A percentile compares a stretch with the other conserved stretches of the same genome.
Evolutionary conservation across 306 rosid genomes (phyloP).

Genomic region (Spatholobus suberectus): DNA sequence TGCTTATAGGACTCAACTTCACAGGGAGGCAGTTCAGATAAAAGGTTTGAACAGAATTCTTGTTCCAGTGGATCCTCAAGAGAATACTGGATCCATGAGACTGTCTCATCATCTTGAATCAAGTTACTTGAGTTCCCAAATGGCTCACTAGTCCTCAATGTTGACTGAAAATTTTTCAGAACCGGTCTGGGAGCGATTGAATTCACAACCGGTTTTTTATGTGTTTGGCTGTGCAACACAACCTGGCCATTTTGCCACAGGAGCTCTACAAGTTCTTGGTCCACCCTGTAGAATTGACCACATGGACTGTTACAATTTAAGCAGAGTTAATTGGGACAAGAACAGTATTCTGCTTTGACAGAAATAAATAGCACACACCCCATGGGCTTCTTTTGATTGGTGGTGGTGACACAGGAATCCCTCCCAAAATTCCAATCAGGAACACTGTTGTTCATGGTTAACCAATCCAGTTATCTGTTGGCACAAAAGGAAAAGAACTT

Average conservation of each 20-base stretch:
- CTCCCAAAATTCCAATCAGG: constrained; percentile 77
- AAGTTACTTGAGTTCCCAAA: constrained; percentile 63
- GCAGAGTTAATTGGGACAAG: constrained; percentile 36
- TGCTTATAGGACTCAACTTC: constrained; percentile 58
- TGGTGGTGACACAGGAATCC: constrained; percentile 53
- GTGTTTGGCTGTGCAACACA: constrained; percentile 76
- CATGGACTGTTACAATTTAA: constrained; percentile 26
- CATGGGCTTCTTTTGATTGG: constrained; percentile 64
- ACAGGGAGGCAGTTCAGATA: constrained; percentile 65
- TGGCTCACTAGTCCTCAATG: constrained; percentile 48
- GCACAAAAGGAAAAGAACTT: constrained; percentile 40
- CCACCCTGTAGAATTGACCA: constrained; percentile 62
- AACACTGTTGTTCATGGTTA: constrained; percentile 69
- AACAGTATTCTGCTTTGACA: constrained; percentile 32
- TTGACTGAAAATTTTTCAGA: constrained; percentile 60
- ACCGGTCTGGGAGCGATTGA: constrained; percentile 51
- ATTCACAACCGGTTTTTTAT: constrained; percentile 47
- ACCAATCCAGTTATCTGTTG: constrained; percentile 47
- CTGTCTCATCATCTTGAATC: constrained; percentile 73
- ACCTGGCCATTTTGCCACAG: constrained; percentile 90
- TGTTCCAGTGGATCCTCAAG: constrained; percentile 75
- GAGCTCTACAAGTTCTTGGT: constrained; percentile 82
- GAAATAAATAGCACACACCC: constrained; percentile 66
- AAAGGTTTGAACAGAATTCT: constrained; percentile 71
- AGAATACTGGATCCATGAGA: constrained; percentile 78